Conservation (phyloP, 176 grass and related monocot genomes). For the Leersia perrieri region DNA sequence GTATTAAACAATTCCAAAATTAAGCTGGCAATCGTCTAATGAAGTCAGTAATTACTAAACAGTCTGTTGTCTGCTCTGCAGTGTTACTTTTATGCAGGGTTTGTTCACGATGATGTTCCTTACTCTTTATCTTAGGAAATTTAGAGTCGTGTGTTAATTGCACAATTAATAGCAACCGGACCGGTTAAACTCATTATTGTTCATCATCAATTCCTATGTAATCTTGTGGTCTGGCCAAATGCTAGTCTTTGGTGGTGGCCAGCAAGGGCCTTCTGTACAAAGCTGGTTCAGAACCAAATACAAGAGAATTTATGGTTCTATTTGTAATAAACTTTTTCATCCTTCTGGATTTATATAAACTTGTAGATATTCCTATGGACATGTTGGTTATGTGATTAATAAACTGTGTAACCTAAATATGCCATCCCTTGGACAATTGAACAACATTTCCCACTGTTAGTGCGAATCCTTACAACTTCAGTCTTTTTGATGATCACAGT, state of each 20-base stretch:
- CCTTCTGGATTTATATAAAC: neutral
- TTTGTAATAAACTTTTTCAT: neutral
- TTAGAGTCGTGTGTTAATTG: neutral
- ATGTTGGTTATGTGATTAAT: neutral
- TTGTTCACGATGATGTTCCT: neutral
- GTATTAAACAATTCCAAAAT: neutral
- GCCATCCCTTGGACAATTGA: neutral
- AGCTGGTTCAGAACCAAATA: neutral
- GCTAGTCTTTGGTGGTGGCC: neutral
- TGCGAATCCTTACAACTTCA: neutral
- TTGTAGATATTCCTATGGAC: neutral
- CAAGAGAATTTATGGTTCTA: neutral
- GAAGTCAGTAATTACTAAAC: neutral
- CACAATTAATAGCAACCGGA: neutral
- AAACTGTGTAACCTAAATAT: neutral
- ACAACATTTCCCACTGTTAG: conserved; percentile 5
- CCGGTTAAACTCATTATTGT: conserved; percentile 9
- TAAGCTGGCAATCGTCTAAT: neutral
- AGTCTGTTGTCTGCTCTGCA: neutral
- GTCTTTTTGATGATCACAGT: conserved; percentile 12
- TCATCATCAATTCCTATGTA: neutral
- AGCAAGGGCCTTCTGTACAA: neutral
- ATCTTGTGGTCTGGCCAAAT: neutral
- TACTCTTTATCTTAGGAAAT: neutral
- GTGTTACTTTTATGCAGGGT: neutral